Evolutionary conservation across 2,329 filamentous ascomycete species (phyloP), one percentile per base, ranked within the genome.

Genomic region (Albophoma yamanashiensis): DNA sequence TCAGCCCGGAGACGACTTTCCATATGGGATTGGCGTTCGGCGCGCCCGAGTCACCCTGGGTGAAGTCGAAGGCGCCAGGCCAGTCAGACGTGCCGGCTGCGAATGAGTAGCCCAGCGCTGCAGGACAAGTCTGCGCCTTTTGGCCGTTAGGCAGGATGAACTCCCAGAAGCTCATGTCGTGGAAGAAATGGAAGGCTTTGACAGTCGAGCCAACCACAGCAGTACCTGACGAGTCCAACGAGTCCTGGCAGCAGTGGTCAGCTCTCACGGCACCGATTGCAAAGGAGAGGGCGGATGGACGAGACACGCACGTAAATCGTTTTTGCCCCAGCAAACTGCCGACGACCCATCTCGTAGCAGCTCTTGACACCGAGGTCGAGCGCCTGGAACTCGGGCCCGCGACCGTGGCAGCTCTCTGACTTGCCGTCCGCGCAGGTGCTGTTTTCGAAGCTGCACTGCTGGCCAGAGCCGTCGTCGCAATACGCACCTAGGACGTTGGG

Each of bases 41-140:
- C n/a, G 83, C 79, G 39, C 86, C 87, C 0, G 85, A 84, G 64
- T 89, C 83, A 64, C 92, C 92, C 70, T 97, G 93, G 1, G 90
- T 94, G 71, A 97, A 97, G 73, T 97, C 93, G 68, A 96, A 96
- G 0, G 86, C 86, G 0, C 93, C 93, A 0, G 93, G 92, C 7
- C 93, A 91, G 71, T 97, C 93, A 0, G 91, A 90, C 0, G 93
- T 97, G 14, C 93, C 93, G 1, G 90, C 93, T 0, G 93, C 93
- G 70, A 97, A 97, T 0, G 89, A 92, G 70, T 94, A 96, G 7
- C 93, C 93, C 62, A 97, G 77, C 0, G 92, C 91, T 0, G 92
- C 92, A 4, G 92, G 88, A 67, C 93, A 97, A 0, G 92, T 96
- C 57, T 76, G 79, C 8, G 86, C 89, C 38, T 75, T 75, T 3